phyloP scores from a whole-genome alignment of 2,329 filamentous ascomycete genomes.

The Rhexocercosporidium sp. region DNA sequence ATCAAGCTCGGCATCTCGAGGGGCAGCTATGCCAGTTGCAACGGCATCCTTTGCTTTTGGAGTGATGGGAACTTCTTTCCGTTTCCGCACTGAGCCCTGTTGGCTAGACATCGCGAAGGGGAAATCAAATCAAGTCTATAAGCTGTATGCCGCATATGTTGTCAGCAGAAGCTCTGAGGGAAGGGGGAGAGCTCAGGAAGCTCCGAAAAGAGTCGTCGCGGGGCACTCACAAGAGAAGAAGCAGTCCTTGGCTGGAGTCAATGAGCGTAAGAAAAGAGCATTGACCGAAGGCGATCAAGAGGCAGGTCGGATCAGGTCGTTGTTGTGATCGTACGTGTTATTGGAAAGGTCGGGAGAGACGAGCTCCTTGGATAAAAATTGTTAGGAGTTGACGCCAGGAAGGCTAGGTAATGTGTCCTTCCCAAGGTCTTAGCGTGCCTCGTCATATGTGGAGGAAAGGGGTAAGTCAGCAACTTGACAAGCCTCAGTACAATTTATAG shows the following conservation, averaged over 20 bases:
- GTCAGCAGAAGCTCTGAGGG: slow-evolving; percentile 32
- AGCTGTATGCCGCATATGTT: slow-evolving; percentile 11
- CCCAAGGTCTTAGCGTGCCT: slow-evolving; percentile 5
- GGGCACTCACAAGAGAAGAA: slow-evolving; percentile 23
- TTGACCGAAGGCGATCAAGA: slow-evolving; percentile 38
- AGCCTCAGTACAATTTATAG: background rate
- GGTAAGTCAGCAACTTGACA: background rate
- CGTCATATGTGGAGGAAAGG: slow-evolving; percentile 1
- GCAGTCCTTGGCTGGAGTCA: slow-evolving; percentile 23
- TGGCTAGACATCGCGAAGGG: slow-evolving; percentile 39
- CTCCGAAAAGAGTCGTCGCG: background rate
- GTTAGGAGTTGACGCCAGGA: slow-evolving; percentile 10
- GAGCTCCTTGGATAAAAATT: slow-evolving; percentile 20
- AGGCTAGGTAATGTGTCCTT: slow-evolving; percentile 28
- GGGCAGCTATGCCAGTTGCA: slow-evolving; percentile 35
- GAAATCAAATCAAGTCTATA: slow-evolving; percentile 23
- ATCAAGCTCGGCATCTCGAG: slow-evolving; percentile 53
- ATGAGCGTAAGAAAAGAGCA: slow-evolving; percentile 35
- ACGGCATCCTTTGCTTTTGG: slow-evolving; percentile 55
- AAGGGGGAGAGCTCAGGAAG: slow-evolving; percentile 15
- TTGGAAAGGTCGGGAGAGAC: background rate
- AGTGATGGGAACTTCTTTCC: slow-evolving; percentile 51
- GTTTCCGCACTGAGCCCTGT: slow-evolving; percentile 41
- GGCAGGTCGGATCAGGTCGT: slow-evolving; percentile 24
- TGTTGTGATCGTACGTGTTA: slow-evolving; percentile 7